Evolutionary conservation across 2,329 filamentous ascomycete genomes (phyloP).

Genomic region (Diaporthe ilicicola): DNA sequence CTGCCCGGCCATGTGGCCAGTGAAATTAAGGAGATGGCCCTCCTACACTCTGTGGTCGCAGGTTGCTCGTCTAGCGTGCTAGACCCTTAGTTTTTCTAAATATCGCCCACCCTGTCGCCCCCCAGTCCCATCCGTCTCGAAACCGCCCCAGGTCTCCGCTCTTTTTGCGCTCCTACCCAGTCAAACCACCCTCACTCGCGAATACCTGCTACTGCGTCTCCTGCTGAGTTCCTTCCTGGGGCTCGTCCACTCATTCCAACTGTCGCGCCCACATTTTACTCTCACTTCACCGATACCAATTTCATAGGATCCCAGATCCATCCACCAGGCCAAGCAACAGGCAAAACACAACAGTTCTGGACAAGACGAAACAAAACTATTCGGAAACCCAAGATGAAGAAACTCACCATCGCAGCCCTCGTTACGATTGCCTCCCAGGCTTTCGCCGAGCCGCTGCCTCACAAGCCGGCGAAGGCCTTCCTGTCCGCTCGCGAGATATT

Average conservation of each 20-base stretch:
- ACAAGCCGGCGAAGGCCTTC: conserved; percentile 47
- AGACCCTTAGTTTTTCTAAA: conserved; percentile 8
- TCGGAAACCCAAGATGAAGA: conserved; percentile 37
- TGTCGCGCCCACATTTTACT: background rate
- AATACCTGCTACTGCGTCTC: conserved; percentile 9
- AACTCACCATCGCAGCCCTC: conserved; percentile 54
- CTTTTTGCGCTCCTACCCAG: background rate
- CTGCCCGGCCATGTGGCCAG: conserved; percentile 22
- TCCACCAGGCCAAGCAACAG: background rate
- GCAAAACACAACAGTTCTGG: background rate
- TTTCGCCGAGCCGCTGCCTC: conserved; percentile 45
- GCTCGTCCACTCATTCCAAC: conserved; percentile 18
- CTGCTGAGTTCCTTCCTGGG: background rate
- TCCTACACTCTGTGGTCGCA: conserved; percentile 18
- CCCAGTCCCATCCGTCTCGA: conserved; percentile 12
- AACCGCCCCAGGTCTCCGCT: conserved; percentile 10
- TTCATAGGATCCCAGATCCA: background rate
- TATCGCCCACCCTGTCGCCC: conserved; percentile 1
- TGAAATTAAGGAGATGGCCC: conserved; percentile 24
- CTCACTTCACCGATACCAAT: background rate
- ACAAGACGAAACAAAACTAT: background rate
- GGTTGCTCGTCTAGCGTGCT: conserved; percentile 9
- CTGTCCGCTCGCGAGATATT: conserved; percentile 48
- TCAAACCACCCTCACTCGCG: conserved; percentile 9
- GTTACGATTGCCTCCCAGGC: conserved; percentile 47